A percentile compares a stretch with the other conserved stretches of the same genome.
These are phyloP conservation scores for Sanghuangporus baumii DNA, from an alignment of 1,284 basidiomycete species.

Conservation along the genomic window DNA sequence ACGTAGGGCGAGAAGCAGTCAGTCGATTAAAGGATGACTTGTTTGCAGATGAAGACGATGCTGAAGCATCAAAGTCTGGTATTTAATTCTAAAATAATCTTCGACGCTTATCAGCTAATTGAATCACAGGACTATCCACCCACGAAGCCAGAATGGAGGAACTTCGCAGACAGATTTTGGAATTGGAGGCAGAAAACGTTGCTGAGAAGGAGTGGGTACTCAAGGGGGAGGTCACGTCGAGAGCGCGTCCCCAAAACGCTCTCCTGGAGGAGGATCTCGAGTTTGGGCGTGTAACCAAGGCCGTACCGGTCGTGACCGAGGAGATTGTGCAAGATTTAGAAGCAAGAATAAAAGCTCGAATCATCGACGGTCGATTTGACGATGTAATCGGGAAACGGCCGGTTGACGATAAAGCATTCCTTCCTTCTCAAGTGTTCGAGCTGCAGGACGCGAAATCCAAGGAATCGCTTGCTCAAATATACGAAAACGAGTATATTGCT, in stretches of 20 bases:
- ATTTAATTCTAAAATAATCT: slow-evolving; percentile 6
- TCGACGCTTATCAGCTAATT: background rate
- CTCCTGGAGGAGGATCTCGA: slow-evolving; percentile 93
- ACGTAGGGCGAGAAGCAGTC: slow-evolving; percentile 38
- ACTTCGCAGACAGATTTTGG: slow-evolving; percentile 61
- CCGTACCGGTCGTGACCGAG: slow-evolving; percentile 87
- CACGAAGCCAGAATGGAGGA: slow-evolving; percentile 59
- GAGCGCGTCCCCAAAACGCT: slow-evolving; percentile 85
- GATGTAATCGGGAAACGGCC: slow-evolving; percentile 83
- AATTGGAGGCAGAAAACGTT: slow-evolving; percentile 68
- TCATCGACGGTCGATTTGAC: slow-evolving; percentile 85
- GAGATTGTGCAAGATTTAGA: slow-evolving; percentile 82
- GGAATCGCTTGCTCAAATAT: slow-evolving; percentile 92
- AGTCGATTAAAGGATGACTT: slow-evolving; percentile 61
- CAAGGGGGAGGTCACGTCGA: slow-evolving; percentile 84
- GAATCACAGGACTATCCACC: slow-evolving; percentile 39
- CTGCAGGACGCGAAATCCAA: slow-evolving; percentile 84
- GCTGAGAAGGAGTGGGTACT: slow-evolving; percentile 83
- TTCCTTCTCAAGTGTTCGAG: slow-evolving; percentile 88
- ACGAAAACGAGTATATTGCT: slow-evolving; percentile 88
- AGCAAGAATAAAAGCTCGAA: slow-evolving; percentile 87
- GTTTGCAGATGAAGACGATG: slow-evolving; percentile 55
- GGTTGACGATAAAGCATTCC: slow-evolving; percentile 80
- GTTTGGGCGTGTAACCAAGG: slow-evolving; percentile 86
- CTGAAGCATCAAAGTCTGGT: slow-evolving; percentile 33